A percentile compares a stretch with the other conserved stretches of the same genome.
These are phyloP conservation scores for Russula compacta DNA, from an alignment of 768 basidiomycete genomes.

Conservation along the genomic window DNA sequence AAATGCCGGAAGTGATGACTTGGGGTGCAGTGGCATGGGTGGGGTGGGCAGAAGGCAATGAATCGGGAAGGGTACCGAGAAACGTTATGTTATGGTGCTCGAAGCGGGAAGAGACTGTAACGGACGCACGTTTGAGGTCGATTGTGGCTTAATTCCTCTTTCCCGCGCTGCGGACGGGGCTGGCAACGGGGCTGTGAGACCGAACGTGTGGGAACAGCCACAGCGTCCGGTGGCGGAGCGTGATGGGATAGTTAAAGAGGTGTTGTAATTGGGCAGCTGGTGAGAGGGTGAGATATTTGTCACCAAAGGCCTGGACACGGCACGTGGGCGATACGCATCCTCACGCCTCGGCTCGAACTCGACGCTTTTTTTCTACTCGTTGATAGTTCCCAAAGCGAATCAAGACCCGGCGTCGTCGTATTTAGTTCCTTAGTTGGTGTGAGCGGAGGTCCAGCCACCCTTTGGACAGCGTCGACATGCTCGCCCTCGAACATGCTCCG, in stretches of 20 bases:
- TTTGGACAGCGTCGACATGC: slow-evolving; percentile 29
- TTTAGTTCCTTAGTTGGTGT: not conserved
- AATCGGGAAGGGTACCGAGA: slow-evolving; percentile 5
- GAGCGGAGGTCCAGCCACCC: not conserved
- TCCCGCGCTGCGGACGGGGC: no score
- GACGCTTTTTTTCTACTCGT: not conserved
- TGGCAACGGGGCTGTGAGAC: not conserved
- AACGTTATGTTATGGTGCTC: not conserved
- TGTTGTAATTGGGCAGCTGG: no score
- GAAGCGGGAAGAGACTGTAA: not conserved
- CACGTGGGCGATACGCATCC: no score
- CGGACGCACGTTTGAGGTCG: slow-evolving; percentile 7
- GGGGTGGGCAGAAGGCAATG: not conserved
- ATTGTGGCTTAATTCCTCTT: no score
- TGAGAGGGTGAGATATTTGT: no score
- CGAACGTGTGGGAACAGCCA: not conserved
- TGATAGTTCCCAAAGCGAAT: not conserved
- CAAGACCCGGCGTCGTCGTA: not conserved
- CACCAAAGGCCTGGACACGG: no score
- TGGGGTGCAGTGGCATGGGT: no score
- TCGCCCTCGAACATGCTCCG: slow-evolving; percentile 40
- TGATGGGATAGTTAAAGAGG: no score
- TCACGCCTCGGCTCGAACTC: not conserved
- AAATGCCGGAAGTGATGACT: not conserved
- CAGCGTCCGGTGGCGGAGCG: not conserved